A percentile compares a stretch with the other conserved stretches of the same genome.
phyloP scores from a whole-genome alignment of 176 grass and related monocot genomes.

The Musa acuminata region DNA sequence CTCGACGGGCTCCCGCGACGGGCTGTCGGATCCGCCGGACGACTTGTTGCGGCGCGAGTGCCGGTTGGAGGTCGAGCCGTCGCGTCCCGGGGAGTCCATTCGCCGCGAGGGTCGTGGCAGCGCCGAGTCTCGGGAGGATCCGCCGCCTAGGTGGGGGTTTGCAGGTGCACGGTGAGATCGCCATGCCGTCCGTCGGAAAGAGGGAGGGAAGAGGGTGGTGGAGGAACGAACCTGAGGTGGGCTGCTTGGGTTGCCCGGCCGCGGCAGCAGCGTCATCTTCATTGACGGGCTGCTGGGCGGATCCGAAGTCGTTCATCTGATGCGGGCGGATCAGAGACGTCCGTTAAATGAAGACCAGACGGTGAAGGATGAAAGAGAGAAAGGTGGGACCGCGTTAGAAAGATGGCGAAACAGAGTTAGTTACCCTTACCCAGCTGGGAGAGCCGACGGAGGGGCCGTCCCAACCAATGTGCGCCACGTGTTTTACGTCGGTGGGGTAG shows the following conservation, averaged over 20 bases:
- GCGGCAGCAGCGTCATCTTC: not conserved
- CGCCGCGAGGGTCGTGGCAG: not conserved
- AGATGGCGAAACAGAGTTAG: not conserved
- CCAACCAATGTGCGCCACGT: conserved; percentile 10
- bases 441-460: not conserved
- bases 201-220: not conserved
- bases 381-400: not conserved
- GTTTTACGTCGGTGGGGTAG: conserved; percentile 1
- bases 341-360: not conserved
- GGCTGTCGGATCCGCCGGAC: not conserved
- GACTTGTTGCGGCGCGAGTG: not conserved
- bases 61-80: not conserved
- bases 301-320: not conserved
- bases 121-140: not conserved
- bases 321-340: not conserved
- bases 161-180: not conserved
- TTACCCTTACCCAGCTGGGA: conserved; percentile 3
- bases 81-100: not conserved
- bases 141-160: not conserved
- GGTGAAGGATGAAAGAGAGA: not conserved
- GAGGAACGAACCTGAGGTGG: not conserved
- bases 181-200: too few relatives aligned
- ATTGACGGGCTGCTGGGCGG: not conserved
- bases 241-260: not conserved
- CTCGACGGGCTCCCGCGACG: not conserved